Evolutionary conservation across 805 yeast genomes (phyloP).

Genomic region (Candida tammaniensis): DNA sequence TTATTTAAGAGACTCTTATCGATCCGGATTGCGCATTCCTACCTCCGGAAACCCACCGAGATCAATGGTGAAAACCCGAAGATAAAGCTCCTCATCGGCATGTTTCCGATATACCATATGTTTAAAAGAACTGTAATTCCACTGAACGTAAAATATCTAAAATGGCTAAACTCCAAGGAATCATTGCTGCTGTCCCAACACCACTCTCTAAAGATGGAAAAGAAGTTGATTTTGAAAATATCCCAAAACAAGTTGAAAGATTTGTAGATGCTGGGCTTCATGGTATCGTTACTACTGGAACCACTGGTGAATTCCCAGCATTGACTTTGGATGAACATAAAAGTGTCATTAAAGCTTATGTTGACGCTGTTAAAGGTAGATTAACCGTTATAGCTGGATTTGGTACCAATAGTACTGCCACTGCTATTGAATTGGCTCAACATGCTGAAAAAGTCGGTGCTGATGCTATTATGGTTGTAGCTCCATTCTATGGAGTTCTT

Average conservation of each 20-base stretch:
- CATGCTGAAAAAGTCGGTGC: conserved; percentile 14
- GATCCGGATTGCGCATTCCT: no score
- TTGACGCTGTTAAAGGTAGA: conserved; percentile 14
- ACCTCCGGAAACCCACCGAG: no score
- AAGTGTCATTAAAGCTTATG: conserved; percentile 13
- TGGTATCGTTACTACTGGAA: conserved; percentile 15
- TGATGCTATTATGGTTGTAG: conserved; percentile 14
- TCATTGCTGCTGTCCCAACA: conserved; percentile 15
- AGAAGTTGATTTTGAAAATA: conserved; percentile 8
- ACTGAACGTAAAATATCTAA: neutral
- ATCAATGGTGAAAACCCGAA: no score
- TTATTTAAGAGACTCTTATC: no score
- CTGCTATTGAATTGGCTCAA: conserved; percentile 14
- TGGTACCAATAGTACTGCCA: conserved; percentile 14
- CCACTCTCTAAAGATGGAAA: conserved; percentile 12
- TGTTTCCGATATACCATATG: no score
- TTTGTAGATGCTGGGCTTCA: conserved; percentile 13
- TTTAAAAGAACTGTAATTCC: no score
- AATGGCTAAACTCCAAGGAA: conserved; percentile 14
- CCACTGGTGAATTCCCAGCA: conserved; percentile 16
- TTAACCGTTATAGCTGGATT: conserved; percentile 14
- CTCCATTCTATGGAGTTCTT: conserved; percentile 15
- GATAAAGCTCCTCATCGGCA: no score
- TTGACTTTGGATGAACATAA: conserved; percentile 14
- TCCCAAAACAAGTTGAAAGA: conserved; percentile 13